Conservation (phyloP, 345 rosid genomes). For the Ailanthus altissimus region DNA sequence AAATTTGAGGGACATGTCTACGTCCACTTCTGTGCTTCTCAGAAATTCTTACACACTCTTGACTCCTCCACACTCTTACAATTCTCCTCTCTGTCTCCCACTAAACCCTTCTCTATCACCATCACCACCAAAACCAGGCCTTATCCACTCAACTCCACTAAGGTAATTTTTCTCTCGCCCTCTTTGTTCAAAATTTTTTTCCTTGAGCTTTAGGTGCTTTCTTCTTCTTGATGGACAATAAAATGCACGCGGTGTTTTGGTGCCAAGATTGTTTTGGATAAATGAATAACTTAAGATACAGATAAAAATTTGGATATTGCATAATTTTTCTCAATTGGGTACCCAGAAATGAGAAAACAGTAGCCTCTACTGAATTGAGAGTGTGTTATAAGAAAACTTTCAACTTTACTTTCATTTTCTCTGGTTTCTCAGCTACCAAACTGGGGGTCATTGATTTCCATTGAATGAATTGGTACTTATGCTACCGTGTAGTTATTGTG, state of each 20-base stretch:
- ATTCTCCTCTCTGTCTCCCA: slow-evolving; percentile 5
- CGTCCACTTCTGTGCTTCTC: slow-evolving; percentile 49
- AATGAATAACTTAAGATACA: not conserved
- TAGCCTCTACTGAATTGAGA: not conserved
- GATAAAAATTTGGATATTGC: not conserved
- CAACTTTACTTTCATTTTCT: not conserved
- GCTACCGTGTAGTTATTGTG: too few relatives aligned
- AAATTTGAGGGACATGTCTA: not conserved
- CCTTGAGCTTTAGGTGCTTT: not conserved
- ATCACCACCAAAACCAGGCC: slow-evolving; percentile 28
- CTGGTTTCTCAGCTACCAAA: not conserved
- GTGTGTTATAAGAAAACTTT: not conserved
- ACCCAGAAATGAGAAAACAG: not conserved
- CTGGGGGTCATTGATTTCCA: not conserved
- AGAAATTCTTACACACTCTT: slow-evolving; percentile 16
- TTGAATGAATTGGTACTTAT: not conserved
- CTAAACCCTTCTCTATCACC: slow-evolving; percentile 23
- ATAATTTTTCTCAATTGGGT: not conserved
- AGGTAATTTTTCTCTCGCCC: slow-evolving; percentile 22
- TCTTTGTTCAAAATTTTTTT: not conserved
- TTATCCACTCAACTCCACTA: slow-evolving; percentile 28
- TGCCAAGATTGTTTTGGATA: not conserved
- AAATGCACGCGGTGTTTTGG: not conserved
- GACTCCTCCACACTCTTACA: not conserved
- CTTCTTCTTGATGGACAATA: not conserved